Base-by-base conservation (phyloP, 768 basidiomycete genomes). In the Suillus paluster region DNA sequence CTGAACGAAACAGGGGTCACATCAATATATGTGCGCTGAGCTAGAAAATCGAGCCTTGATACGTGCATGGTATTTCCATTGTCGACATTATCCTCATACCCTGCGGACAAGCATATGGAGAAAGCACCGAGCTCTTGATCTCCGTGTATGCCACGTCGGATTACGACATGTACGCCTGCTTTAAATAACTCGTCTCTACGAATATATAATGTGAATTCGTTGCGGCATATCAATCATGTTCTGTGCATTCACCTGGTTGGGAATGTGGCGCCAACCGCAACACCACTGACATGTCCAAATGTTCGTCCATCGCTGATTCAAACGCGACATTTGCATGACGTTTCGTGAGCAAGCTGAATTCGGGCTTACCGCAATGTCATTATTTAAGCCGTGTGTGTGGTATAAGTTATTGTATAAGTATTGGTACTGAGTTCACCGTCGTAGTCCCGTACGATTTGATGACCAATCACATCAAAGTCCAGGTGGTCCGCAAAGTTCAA, bases 21-120 rank as follows among this genome's bases (percentile, higher is more conserved):
- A 39, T 70, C 63, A 38, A 48, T 10, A 19, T 58, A 27, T 25
- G 21, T 19, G 17, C 39, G 25, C 12, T 10, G 2, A 19, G 19
- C 27, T 1, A 30, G 19, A 4, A 12, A 41, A 60, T 6, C 10
- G 45, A 34, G 19, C n/a, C 2, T 27, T 46, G 33, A 33, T 36
- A 61, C 78, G 6, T 63, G 80, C 80, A 81, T 78, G 8, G 5
- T 72, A 0, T 79, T 72, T 34, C 81, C 80, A 0, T 46, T 1
- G 36, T 81, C 80, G 1, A 53, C n/a, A 60, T 81, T 75, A 64
- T 82, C 81, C 49, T 78, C 75, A 48, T 81, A 81, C 8, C 79
- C 78, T 14, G 66, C 72, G 41, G 81, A 78, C 19, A 81, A 48
- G 19, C 80, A 80, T 23, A 82, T 73, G 15, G 81, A 82, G 57